phyloP scores from a whole-genome alignment of 164 flowering plant species.

The Amborella trichopoda region DNA sequence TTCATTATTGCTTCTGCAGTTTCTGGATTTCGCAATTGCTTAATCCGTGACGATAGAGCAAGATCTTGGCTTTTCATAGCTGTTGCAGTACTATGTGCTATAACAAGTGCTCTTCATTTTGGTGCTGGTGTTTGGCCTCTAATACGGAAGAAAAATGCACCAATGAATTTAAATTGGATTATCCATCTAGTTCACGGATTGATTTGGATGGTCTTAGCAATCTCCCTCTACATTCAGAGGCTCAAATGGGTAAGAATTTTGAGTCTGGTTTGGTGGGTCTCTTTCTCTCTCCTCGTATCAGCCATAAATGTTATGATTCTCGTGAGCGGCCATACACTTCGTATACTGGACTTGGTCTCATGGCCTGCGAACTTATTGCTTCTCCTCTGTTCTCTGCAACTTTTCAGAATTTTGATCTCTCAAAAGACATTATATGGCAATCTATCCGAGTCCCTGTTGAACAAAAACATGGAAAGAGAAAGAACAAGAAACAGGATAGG shows the following conservation, averaged over 20 bases:
- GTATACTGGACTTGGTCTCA: slow-evolving; percentile 22
- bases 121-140: slow-evolving; percentile 19
- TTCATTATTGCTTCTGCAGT: too few species aligned
- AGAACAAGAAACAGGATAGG: slow-evolving; percentile 12
- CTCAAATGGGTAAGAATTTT: slow-evolving; percentile 26
- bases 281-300: slow-evolving; percentile 33
- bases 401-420: slow-evolving; percentile 5
- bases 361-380: slow-evolving; percentile 49
- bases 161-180: slow-evolving; percentile 15
- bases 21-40: too few species aligned
- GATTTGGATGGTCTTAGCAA: slow-evolving; percentile 41
- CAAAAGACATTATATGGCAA: slow-evolving; percentile 6
- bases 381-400: slow-evolving; percentile 32
- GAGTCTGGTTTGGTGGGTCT: slow-evolving; percentile 46
- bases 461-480: slow-evolving; percentile 7
- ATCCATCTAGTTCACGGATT: slow-evolving; percentile 26
- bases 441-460: slow-evolving; percentile 37
- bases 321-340: slow-evolving; percentile 9
- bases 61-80: slow-evolving; percentile 10
- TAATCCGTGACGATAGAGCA: too few species aligned
- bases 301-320: slow-evolving; percentile 26
- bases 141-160: slow-evolving; percentile 6
- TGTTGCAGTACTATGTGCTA: slow-evolving; percentile 34
- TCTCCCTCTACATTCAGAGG: slow-evolving; percentile 25
- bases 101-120: slow-evolving; percentile 25